Percentiles rank a stretch among this genome's conserved stretches.
phyloP scores from a whole-genome alignment of 495 filamentous ascomycete species.

The Penicillium canescens region DNA sequence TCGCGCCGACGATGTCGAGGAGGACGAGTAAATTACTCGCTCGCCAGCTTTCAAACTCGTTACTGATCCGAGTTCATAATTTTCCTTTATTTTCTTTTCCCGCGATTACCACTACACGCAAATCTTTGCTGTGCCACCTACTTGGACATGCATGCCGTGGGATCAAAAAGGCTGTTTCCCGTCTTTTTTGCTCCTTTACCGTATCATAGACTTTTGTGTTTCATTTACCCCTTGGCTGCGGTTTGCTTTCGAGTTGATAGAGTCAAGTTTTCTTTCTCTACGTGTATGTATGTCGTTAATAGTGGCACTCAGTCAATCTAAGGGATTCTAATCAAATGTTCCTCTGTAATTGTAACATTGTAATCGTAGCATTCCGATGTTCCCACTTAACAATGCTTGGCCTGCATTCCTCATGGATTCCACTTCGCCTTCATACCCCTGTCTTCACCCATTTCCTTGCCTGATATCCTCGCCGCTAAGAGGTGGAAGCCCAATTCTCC shows the following conservation, averaged over 20 bases:
- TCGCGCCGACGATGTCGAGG: conserved; percentile 65
- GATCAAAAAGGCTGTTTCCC: conserved; percentile 19
- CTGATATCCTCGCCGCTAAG: background rate
- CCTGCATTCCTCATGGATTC: background rate
- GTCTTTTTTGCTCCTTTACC: conserved; percentile 27
- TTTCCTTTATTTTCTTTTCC: conserved; percentile 32
- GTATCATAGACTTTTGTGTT: conserved; percentile 51
- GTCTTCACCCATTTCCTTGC: background rate
- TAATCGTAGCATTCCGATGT: background rate
- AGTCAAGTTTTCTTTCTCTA: conserved; percentile 45
- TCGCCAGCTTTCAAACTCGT: conserved; percentile 23
- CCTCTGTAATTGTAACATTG: conserved; percentile 4
- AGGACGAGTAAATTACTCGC: conserved; percentile 58
- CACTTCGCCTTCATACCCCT: background rate
- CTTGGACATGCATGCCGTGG: conserved; percentile 33
- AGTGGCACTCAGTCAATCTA: conserved; percentile 47
- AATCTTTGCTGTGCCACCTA: conserved; percentile 23
- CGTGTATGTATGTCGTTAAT: conserved; percentile 54
- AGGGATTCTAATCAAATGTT: conserved; percentile 33
- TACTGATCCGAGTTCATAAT: conserved; percentile 33
- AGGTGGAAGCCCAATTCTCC: conserved; percentile 29
- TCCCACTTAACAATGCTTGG: background rate
- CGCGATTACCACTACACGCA: conserved; percentile 27
- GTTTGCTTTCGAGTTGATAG: conserved; percentile 34
- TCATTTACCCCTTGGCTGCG: conserved; percentile 35